These are phyloP conservation scores for Salix suchowensis DNA, from an alignment of 345 rosid genomes.

Conservation along the genomic window DNA sequence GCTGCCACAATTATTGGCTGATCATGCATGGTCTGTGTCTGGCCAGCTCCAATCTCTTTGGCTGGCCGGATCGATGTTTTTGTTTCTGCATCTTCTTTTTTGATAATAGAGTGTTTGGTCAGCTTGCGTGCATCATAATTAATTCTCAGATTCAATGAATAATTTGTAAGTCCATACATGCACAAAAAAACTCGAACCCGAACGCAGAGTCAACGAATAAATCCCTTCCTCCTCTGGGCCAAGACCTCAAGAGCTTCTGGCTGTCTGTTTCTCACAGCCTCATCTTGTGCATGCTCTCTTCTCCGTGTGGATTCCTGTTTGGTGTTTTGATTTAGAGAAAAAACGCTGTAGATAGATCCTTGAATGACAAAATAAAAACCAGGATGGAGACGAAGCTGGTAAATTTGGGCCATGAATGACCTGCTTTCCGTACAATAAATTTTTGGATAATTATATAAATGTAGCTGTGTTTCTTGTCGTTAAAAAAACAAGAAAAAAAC, in stretches of 20 bases:
- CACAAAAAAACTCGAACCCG: too few relatives aligned
- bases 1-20: neutral
- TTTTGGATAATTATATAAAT: too few relatives aligned
- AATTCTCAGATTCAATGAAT: too few relatives aligned
- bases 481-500: too few relatives aligned
- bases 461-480: too few relatives aligned
- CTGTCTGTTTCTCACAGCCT: neutral
- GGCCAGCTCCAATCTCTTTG: neutral
- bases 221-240: too few relatives aligned
- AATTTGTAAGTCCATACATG: too few relatives aligned
- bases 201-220: fast-evolving
- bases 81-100: neutral
- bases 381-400: neutral
- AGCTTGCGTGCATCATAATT: too few relatives aligned
- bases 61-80: neutral
- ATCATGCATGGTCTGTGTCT: neutral
- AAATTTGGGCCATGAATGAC: neutral
- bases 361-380: neutral
- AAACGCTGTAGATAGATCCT: neutral
- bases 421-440: too few relatives aligned
- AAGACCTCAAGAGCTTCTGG: neutral
- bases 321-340: neutral
- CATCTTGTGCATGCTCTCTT: neutral
- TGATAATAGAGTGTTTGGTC: too few relatives aligned
- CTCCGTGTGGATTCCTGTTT: neutral